phyloP scores from a whole-genome alignment of 768 basidiomycete species.

The Boletus eberwhitei region DNA sequence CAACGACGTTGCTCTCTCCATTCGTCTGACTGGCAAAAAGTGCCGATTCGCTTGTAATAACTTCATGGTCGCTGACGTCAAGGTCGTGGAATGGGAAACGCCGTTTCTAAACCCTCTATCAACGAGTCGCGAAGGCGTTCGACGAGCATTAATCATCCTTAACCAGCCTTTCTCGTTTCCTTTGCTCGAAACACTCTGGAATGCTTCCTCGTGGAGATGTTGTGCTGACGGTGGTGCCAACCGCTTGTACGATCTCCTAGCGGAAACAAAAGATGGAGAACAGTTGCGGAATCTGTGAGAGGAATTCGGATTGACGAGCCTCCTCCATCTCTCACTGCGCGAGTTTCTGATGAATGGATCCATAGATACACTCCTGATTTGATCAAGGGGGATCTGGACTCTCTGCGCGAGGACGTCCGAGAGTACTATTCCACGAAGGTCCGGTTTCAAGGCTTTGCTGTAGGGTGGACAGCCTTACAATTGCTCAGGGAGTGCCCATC shows the following conservation, averaged over 20 bases:
- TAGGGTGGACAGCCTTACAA: background rate
- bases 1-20: background rate
- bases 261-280: slow-evolving; percentile 1
- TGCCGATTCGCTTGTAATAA: background rate
- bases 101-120: slow-evolving; percentile 23
- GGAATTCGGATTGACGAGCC: background rate
- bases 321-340: background rate
- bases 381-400: slow-evolving; percentile 94
- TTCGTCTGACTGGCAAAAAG: background rate
- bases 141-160: slow-evolving; percentile 73
- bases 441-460: slow-evolving; percentile 14
- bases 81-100: slow-evolving; percentile 22
- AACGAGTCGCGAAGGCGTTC: background rate
- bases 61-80: slow-evolving; percentile 3
- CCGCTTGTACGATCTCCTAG: slow-evolving; percentile 61
- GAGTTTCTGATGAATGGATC: background rate
- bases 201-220: slow-evolving; percentile 45
- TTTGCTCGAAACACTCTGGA: slow-evolving; percentile 64
- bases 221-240: slow-evolving; percentile 93
- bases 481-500: slow-evolving; percentile 60
- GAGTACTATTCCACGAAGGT: slow-evolving; percentile 64
- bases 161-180: slow-evolving; percentile 79
- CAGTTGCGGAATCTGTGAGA: slow-evolving; percentile 16
- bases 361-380: slow-evolving; percentile 74
- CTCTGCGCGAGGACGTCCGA: slow-evolving; percentile 70